phyloP scores from a whole-genome alignment of 2,329 filamentous ascomycete species.

The Alternaria alternata region DNA sequence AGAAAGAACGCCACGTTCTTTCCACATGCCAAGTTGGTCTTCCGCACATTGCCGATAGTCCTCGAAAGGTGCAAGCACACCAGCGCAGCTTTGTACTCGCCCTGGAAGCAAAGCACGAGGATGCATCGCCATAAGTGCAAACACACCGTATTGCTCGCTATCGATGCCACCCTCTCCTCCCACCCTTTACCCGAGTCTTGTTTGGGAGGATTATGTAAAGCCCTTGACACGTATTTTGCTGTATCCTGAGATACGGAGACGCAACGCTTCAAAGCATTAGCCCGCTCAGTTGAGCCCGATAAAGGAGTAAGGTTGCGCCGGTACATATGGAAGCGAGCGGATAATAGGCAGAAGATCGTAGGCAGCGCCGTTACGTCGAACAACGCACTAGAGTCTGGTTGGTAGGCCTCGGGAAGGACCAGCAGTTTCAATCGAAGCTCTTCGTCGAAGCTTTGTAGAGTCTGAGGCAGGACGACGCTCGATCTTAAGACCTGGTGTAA shows the following conservation, averaged over 20 bases:
- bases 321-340: constrained; percentile 84
- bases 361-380: constrained; percentile 78
- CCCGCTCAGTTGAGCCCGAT: constrained; percentile 71
- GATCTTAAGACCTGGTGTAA: constrained; percentile 75
- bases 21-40: constrained; percentile 79
- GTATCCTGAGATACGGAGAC: constrained; percentile 79
- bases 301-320: constrained; percentile 84
- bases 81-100: constrained; percentile 75
- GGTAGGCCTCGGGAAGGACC: constrained; percentile 78
- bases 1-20: constrained; percentile 85
- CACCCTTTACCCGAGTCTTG: constrained; percentile 49
- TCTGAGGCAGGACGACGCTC: constrained; percentile 67
- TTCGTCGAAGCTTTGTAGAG: constrained; percentile 79
- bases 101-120: constrained; percentile 78
- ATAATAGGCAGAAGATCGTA: constrained; percentile 80
- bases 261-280: constrained; percentile 79
- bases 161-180: constrained; percentile 67
- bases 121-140: constrained; percentile 88
- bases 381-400: constrained; percentile 69
- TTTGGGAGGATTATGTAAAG: constrained; percentile 58
- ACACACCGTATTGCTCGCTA: constrained; percentile 77
- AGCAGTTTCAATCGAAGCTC: constrained; percentile 79
- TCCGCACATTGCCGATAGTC: constrained; percentile 73
- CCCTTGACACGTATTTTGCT: constrained; percentile 75
- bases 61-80: constrained; percentile 76